Evolutionary conservation across 2,329 filamentous ascomycete genomes (phyloP).

Genomic region (Colletotrichum sp.): DNA sequence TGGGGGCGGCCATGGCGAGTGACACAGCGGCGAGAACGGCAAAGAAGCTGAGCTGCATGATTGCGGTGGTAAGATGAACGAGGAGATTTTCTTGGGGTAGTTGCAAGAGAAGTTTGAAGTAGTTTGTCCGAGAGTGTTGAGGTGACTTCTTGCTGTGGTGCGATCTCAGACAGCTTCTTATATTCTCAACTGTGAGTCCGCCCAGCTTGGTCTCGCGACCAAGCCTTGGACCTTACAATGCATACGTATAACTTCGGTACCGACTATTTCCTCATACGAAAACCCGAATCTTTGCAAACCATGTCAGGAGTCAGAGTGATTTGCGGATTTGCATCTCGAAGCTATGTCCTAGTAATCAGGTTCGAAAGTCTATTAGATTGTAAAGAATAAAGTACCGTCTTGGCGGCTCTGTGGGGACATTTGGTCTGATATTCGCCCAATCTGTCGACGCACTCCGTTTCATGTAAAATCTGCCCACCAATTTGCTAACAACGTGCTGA

Average conservation of each 20-base stretch:
- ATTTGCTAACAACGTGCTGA: background rate
- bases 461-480: background rate
- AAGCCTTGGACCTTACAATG: background rate
- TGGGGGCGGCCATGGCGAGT: background rate
- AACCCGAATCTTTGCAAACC: background rate
- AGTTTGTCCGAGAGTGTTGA: background rate
- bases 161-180: background rate
- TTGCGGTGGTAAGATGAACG: background rate
- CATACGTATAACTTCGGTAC: background rate
- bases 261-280: background rate
- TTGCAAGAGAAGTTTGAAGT: background rate
- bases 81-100: too few species aligned
- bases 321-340: background rate
- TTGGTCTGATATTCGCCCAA: background rate
- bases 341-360: background rate
- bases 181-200: background rate
- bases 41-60: background rate
- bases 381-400: background rate
- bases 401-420: background rate
- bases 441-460: background rate
- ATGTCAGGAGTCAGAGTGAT: background rate
- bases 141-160: fast-evolving
- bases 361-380: background rate
- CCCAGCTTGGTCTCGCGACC: background rate
- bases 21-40: background rate